These are phyloP conservation scores for Floccularia luteovirens DNA, from an alignment of 768 basidiomycete species.

Conservation along the genomic window DNA sequence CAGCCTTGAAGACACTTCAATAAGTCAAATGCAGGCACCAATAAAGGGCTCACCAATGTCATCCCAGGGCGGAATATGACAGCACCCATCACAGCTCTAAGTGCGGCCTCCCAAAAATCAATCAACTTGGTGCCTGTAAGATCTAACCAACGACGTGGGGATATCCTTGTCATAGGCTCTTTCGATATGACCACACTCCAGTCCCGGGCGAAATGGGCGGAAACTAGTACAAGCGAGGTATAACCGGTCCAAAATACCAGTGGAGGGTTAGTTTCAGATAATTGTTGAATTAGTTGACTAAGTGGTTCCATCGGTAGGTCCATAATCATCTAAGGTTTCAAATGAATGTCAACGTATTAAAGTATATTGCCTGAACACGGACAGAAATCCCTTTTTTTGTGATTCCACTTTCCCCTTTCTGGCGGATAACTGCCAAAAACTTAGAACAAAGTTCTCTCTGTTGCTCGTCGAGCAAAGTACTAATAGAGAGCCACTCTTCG, in stretches of 20 bases:
- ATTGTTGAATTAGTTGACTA: constrained; percentile 25
- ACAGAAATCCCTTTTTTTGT: constrained; percentile 25
- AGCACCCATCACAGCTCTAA: constrained; percentile 59
- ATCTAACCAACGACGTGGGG: constrained; percentile 76
- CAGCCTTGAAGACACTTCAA: constrained; percentile 32
- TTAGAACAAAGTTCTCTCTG: constrained; percentile 20
- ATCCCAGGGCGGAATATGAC: constrained; percentile 69
- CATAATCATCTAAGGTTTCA: constrained; percentile 9
- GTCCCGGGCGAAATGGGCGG: constrained; percentile 35
- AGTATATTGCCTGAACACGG: too few relatives aligned
- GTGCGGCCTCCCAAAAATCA: constrained; percentile 66
- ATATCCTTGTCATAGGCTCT: constrained; percentile 33
- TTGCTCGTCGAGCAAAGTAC: constrained; percentile 16
- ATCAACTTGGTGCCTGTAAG: constrained; percentile 52
- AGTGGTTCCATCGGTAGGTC: constrained; percentile 13
- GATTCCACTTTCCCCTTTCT: constrained; percentile 29
- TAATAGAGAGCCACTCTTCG: constrained; percentile 26
- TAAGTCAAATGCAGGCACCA: constrained; percentile 1
- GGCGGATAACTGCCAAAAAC: constrained; percentile 27
- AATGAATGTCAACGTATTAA: too few relatives aligned
- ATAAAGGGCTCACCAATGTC: constrained; percentile 44
- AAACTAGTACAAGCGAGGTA: constrained; percentile 43
- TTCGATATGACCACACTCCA: constrained; percentile 56
- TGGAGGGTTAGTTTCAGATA: constrained; percentile 43
- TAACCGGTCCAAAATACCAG: constrained; percentile 68